Evolutionary conservation across 1,284 basidiomycete species (phyloP), one percentile per base, ranked within the genome.

Genomic region (Apiotrichum sp.): DNA sequence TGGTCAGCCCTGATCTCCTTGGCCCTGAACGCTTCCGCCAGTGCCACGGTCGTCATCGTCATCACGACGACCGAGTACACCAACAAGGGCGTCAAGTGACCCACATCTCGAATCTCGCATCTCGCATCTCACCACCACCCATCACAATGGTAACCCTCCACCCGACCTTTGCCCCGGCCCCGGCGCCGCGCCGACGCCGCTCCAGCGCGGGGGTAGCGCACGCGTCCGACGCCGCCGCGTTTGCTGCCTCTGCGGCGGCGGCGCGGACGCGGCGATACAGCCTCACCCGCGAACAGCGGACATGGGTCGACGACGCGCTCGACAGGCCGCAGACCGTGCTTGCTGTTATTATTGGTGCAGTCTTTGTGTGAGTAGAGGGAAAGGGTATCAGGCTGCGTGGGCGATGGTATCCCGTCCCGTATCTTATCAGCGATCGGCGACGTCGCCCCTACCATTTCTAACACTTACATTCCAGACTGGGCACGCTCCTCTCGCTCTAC

Each of bases 401-500:
- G 14, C 31, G 33, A 33, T 14, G 31, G 31, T 41, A 46, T 7
- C 33, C 43, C 3, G 43, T 3, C 29, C 29, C 29, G 29, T 29
- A 29, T 29, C 29, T 29, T 29, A 29, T 29, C 29, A 3, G 16
- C 39, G n/a, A 29, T 29, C 29, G 29, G 16, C 39, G n/a, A 11
- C 11, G 29, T 4, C 29, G 29, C 10, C 31, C 47, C 29, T 32
- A 35, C 9, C 31, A 11, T 34, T 41, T 8, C 38, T 22, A 33
- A n/a, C 36, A 46, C 16, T 29, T 34, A 32, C 47, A 34, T 47
- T 29, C 6, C 47, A 74, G 71, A 31, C 52, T 57, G 52, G 72
- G 68, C n/a, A 71, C 65, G 31, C 50, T 65, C 47, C 61, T 70
- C 69, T 86, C 87, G 5, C 70, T 84, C 47, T 68, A 87, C 65